A percentile compares a stretch with the other conserved stretches of the same genome.
Conservation (phyloP, 495 filamentous ascomycete species). For the Xylaria nigripes region DNA sequence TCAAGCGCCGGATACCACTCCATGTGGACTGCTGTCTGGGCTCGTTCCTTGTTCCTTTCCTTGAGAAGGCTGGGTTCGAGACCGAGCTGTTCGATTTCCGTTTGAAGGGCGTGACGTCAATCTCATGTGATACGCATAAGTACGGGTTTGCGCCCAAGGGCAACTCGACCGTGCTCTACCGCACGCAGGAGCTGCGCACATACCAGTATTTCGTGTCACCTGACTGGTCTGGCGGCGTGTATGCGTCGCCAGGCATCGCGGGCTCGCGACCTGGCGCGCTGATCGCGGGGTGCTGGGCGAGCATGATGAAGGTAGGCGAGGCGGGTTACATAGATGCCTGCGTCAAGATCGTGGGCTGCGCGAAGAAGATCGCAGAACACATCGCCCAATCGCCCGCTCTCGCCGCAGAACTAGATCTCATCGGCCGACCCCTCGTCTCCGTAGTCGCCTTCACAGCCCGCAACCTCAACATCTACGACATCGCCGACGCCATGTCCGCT, state of each 20-base stretch:
- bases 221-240: conserved; percentile 93
- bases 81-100: conserved; percentile 86
- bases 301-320: conserved; percentile 79
- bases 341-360: conserved; percentile 75
- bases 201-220: conserved; percentile 96
- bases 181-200: conserved; percentile 62
- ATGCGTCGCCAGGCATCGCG: conserved; percentile 83
- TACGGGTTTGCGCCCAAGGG: conserved; percentile 98
- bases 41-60: conserved; percentile 87
- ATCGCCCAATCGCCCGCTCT: conserved; percentile 59
- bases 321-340: conserved; percentile 81
- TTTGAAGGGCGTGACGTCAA: conserved; percentile 85
- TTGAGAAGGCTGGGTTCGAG: conserved; percentile 84
- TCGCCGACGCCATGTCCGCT: conserved; percentile 72
- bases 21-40: conserved; percentile 98
- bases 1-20: conserved; percentile 69
- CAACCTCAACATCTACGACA: conserved; percentile 75
- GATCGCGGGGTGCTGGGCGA: conserved; percentile 91
- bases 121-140: conserved; percentile 96
- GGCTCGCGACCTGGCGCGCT: conserved; percentile 88
- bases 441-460: conserved; percentile 81
- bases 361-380: conserved; percentile 73
- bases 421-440: conserved; percentile 80
- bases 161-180: conserved; percentile 86
- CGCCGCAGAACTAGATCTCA: conserved; percentile 60